Evolutionary conservation across 257 asterid genomes (phyloP).

Genomic region (Cordia subcordata): DNA sequence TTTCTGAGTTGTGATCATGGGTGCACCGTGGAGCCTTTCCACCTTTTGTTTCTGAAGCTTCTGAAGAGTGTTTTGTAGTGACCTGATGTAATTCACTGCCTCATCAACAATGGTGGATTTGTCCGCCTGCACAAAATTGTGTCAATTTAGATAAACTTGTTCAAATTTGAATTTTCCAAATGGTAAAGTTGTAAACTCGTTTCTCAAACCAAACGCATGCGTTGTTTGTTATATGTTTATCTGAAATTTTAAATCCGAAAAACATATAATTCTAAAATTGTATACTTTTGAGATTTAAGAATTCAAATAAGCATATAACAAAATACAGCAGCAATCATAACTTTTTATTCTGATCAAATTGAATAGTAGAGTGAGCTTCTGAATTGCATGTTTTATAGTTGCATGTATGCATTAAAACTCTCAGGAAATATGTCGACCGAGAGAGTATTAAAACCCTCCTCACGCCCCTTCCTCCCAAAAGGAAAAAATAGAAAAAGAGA

Average conservation of each 20-base stretch:
- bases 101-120: slow-evolving; percentile 72
- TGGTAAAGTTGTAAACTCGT: neutral
- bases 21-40: slow-evolving; percentile 31
- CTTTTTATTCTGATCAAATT: neutral
- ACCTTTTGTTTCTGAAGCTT: slow-evolving; percentile 46
- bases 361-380: neutral
- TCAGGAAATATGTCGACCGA: neutral
- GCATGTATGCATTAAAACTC: neutral
- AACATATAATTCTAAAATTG: too few species aligned
- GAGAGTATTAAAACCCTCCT: neutral
- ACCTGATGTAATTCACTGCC: slow-evolving; percentile 46
- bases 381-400: neutral
- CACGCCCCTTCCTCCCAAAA: too few species aligned
- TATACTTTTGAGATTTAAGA: too few species aligned
- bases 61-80: slow-evolving; percentile 28
- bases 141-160: neutral
- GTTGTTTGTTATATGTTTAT: too few species aligned
- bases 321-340: too few species aligned
- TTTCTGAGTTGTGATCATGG: slow-evolving; percentile 11
- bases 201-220: neutral
- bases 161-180: neutral
- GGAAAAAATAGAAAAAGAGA: neutral
- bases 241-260: too few species aligned
- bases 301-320: too few species aligned
- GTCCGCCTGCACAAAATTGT: slow-evolving; percentile 47